phyloP scores from a whole-genome alignment of 768 basidiomycete genomes.

The Rhizopogon vesiculosus region DNA sequence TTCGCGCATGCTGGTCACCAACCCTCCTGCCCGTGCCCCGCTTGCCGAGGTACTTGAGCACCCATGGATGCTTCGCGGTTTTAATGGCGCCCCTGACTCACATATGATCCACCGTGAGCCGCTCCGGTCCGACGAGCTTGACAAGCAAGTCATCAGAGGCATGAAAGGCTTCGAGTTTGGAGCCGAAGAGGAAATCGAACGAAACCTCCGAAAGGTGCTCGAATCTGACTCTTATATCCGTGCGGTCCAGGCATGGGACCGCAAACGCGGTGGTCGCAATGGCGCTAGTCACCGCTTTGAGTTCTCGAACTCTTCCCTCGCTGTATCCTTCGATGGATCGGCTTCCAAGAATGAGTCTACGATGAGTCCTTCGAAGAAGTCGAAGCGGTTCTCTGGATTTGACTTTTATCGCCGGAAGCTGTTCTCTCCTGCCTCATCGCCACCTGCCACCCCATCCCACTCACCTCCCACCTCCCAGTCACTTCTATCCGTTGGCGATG shows the following conservation, averaged over 20 bases:
- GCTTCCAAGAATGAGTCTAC: constrained; percentile 34
- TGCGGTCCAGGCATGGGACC: constrained; percentile 76
- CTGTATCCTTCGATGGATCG: constrained; percentile 53
- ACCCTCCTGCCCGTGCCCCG: constrained; percentile 78
- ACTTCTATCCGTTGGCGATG: constrained; percentile 46
- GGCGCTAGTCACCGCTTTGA: constrained; percentile 42
- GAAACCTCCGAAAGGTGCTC: constrained; percentile 65
- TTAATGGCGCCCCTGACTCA: constrained; percentile 70
- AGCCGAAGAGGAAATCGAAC: constrained; percentile 79
- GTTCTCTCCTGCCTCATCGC: constrained; percentile 53
- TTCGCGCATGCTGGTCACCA: constrained; percentile 94
- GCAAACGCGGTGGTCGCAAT: constrained; percentile 47
- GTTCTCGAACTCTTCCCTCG: constrained; percentile 65
- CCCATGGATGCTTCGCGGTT: constrained; percentile 92
- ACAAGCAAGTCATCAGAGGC: constrained; percentile 75
- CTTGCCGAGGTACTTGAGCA: constrained; percentile 83
- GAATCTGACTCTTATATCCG: constrained; percentile 73
- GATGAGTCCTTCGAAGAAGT: constrained; percentile 51
- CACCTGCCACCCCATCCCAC: constrained; percentile 47
- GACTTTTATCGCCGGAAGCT: constrained; percentile 92
- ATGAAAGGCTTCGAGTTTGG: constrained; percentile 99
- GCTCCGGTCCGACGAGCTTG: constrained; percentile 83
- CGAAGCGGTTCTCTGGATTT: constrained; percentile 90
- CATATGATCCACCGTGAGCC: constrained; percentile 90
- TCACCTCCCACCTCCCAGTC: constrained; percentile 61